Percentiles rank a stretch among this genome's conserved stretches.
Conservation (phyloP, 306 rosid species). For the Psophocarpus tetragonolobus region DNA sequence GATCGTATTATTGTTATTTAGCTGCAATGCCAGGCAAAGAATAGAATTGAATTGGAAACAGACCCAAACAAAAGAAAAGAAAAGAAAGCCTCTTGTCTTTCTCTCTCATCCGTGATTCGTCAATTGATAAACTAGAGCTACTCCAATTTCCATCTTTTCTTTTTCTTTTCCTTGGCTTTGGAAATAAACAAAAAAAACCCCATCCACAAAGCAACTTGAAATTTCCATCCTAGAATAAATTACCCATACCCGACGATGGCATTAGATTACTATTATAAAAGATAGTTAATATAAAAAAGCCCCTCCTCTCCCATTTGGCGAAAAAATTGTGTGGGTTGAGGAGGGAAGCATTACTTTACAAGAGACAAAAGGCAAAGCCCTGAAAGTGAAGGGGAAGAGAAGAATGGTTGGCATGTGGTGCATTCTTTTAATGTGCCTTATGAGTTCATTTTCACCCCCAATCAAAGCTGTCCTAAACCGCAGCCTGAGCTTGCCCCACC, state of each 20-base stretch:
- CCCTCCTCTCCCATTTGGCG: slow-evolving; percentile 42
- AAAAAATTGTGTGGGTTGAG: too few species aligned
- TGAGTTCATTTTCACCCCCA: slow-evolving; percentile 45
- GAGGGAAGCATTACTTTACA: too few species aligned
- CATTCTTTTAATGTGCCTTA: slow-evolving; percentile 72
- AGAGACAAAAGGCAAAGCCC: not conserved
- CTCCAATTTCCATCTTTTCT: not conserved
- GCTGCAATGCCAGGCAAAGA: slow-evolving; percentile 51
- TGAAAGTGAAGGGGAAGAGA: not conserved
- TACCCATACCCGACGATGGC: too few species aligned
- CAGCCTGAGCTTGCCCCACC: slow-evolving; percentile 81
- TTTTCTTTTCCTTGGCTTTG: not conserved
- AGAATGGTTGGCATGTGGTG: slow-evolving; percentile 60
- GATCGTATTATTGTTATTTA: not conserved
- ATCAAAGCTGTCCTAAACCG: slow-evolving; percentile 50
- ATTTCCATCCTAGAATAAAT: slow-evolving; percentile 19
- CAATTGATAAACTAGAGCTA: not conserved
- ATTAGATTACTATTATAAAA: not conserved
- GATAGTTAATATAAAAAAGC: slow-evolving; percentile 45
- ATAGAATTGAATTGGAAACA: slow-evolving; percentile 42
- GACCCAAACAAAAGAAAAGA: not conserved
- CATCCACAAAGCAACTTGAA: slow-evolving; percentile 23
- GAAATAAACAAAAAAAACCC: slow-evolving; percentile 40
- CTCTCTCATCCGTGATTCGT: not conserved
- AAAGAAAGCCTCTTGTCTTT: not conserved